Percentiles rank a stretch among this genome's conserved stretches.
Evolutionary conservation across 2,329 filamentous ascomycete genomes (phyloP).

Genomic region (Leptographium flavum): DNA sequence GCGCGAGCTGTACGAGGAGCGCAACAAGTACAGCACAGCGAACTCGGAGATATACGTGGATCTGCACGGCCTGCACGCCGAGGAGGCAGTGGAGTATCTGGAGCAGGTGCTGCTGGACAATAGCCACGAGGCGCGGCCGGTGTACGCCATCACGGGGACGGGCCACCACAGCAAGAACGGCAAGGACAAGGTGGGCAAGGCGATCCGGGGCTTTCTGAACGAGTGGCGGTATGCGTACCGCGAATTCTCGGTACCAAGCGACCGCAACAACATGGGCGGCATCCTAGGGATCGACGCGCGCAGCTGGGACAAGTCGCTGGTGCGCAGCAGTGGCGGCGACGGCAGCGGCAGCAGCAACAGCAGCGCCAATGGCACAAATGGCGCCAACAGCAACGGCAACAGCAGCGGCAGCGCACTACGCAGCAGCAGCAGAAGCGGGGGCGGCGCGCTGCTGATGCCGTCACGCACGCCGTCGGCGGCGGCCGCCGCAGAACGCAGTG

Average conservation of each 20-base stretch:
- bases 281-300: constrained; percentile 54
- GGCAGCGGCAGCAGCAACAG: constrained; percentile 17
- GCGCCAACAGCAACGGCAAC: background rate
- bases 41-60: constrained; percentile 77
- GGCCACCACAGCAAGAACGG: constrained; percentile 97
- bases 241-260: constrained; percentile 93
- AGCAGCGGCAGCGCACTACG: background rate
- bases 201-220: constrained; percentile 77
- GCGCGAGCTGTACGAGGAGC: constrained; percentile 80
- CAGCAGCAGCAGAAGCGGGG: background rate
- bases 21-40: constrained; percentile 53
- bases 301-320: constrained; percentile 50
- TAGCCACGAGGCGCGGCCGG: constrained; percentile 52
- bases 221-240: constrained; percentile 94
- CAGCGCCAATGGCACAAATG: too few relatives aligned
- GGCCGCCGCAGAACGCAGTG: background rate
- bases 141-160: constrained; percentile 94
- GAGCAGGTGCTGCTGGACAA: constrained; percentile 80
- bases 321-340: constrained; percentile 15
- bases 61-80: constrained; percentile 93
- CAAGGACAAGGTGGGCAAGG: constrained; percentile 96
- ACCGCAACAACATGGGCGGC: constrained; percentile 69
- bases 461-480: background rate
- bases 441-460: background rate
- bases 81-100: constrained; percentile 90